Conservation (phyloP, 495 filamentous ascomycete genomes). For the Xylaria flabelliformis region DNA sequence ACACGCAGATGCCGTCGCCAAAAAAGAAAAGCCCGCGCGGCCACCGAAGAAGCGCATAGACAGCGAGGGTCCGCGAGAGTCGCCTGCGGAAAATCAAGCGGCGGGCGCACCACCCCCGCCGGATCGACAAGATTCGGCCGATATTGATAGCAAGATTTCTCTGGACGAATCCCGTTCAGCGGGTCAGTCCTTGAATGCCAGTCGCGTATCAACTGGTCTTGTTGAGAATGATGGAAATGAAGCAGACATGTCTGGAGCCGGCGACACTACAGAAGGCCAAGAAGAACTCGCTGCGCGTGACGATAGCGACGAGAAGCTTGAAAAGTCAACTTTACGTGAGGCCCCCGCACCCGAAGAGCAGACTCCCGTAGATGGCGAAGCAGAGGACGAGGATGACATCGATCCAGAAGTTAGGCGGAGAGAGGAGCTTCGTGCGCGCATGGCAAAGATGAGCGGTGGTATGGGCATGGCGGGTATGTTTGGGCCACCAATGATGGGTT, state of each 20-base stretch:
- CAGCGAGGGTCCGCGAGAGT: constrained; percentile 45
- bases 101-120: constrained; percentile 44
- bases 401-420: constrained; percentile 87
- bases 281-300: constrained; percentile 78
- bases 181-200: constrained; percentile 49
- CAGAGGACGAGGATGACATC: constrained; percentile 88
- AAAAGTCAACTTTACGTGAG: constrained; percentile 36
- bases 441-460: constrained; percentile 98
- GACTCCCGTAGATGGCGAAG: constrained; percentile 58
- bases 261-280: constrained; percentile 80
- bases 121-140: constrained; percentile 58
- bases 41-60: constrained; percentile 83
- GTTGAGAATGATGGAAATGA: constrained; percentile 78
- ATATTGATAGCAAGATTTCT: constrained; percentile 61
- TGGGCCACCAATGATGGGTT: constrained; percentile 73
- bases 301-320: constrained; percentile 67
- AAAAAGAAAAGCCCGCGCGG: constrained; percentile 86
- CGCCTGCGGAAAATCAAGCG: constrained; percentile 46
- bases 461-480: constrained; percentile 98
- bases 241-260: constrained; percentile 86
- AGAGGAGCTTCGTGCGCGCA: constrained; percentile 88
- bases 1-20: constrained; percentile 77
- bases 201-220: constrained; percentile 58
- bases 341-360: constrained; percentile 38
- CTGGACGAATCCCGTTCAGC: constrained; percentile 61